Evolutionary conservation across 768 basidiomycete genomes (phyloP).

Genomic region (Coprinopsis marcescibilis): DNA sequence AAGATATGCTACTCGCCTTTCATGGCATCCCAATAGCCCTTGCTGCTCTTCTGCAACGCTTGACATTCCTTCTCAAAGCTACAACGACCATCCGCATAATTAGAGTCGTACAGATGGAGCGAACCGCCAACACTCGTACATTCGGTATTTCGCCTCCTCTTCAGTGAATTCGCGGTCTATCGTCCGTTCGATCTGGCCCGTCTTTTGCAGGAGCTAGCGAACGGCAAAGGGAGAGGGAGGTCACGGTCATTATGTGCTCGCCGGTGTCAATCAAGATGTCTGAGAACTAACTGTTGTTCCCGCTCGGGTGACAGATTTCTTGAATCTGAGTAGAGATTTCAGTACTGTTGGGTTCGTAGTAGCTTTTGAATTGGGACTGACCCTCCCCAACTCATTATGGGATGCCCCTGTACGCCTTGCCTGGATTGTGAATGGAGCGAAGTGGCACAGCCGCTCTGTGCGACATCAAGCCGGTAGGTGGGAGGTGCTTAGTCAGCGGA

Average conservation of each 20-base stretch:
- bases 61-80: conserved; percentile 98
- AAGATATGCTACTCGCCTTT: conserved; percentile 48
- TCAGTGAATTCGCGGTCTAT: conserved; percentile 91
- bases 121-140: conserved; percentile 46
- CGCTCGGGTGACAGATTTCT: conserved; percentile 88
- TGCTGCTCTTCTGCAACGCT: conserved; percentile 90
- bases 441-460: too few species aligned
- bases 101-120: conserved; percentile 1
- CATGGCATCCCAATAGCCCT: conserved; percentile 93
- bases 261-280: not conserved
- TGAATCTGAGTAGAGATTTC: conserved; percentile 34
- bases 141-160: conserved; percentile 86
- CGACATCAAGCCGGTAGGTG: too few species aligned
- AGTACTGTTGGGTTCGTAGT: not conserved
- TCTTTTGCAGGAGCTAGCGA: conserved; percentile 87
- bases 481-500: too few species aligned
- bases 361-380: conserved; percentile 17
- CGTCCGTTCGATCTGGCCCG: conserved; percentile 94
- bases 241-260: conserved; percentile 5
- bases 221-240: conserved; percentile 13
- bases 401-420: too few species aligned
- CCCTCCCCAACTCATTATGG: conserved; percentile 54
- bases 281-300: conserved; percentile 70
- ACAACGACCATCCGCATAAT: not conserved
- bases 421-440: too few species aligned